Evolutionary conservation across 371 early-diverging fungal genomes (phyloP), one percentile per base, ranked within the genome.

Genomic region (Apophysomyces variabilis): DNA sequence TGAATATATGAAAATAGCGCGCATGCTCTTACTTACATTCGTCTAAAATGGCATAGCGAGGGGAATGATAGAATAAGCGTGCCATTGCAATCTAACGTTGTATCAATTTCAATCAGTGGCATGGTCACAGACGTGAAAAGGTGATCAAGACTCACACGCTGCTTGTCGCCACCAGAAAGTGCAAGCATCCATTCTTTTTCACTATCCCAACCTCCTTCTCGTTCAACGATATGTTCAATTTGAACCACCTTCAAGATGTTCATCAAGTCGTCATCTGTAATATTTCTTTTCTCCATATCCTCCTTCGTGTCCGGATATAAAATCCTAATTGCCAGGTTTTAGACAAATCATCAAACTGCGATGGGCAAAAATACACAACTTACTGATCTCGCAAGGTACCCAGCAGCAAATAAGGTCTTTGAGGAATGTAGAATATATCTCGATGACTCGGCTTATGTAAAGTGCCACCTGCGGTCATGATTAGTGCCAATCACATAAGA

Each of bases 341-440:
- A 18, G 16, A 21, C 6, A 43, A 4, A 13, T 0, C 7, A 12
- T 16, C 2, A n/a, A 14, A 16, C 45, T 3, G 32, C 41, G 4
- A 14, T 43, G 13, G 4, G 5, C 2, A 4, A 7, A 50, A 18
- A 16, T 13, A 16, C 45, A 45, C 13, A 50, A 73, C 81, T 71
- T 80, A 83, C 86, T 97, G 98, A 76, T 98, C 97, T 57, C 99
- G 87, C 45, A 99, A 80, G 6, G 97, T 97, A 56, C 99, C 98
- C 26, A 95, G 78, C 18, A 95, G 91, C 21, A 99, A 86, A 67
- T 98, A 99, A 13, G 99, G 98, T 54, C 96, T 85, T 77, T 98
- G 97, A 13, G 99, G 98, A 57, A 99, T 93, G 77, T 97, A 99
- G 70, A 99, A 97, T 68, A 99, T 93, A 65, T 94, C 89, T 73